Evolutionary conservation across 2,329 filamentous ascomycete species (phyloP).

Genomic region (Kalaharituber pfeilii): DNA sequence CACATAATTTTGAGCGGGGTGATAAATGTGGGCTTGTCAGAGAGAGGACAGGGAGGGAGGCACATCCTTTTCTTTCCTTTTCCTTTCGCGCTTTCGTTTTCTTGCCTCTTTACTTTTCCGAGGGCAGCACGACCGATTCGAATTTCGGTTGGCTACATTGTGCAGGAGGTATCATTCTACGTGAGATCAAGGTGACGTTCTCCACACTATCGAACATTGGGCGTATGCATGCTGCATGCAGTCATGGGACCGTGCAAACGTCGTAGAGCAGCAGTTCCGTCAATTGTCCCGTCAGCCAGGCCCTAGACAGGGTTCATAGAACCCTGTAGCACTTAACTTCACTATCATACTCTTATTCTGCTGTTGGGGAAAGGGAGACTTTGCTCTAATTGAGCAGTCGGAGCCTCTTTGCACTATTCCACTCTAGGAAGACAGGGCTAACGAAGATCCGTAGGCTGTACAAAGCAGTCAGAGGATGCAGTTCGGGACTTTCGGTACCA

Average conservation of each 20-base stretch:
- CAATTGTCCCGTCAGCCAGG: too few species aligned
- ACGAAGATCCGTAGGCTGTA: background rate
- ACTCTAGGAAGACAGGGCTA: too few species aligned
- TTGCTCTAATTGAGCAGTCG: background rate
- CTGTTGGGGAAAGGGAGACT: too few species aligned
- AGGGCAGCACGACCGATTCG: background rate
- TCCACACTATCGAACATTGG: background rate
- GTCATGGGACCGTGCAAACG: background rate
- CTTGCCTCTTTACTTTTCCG: too few species aligned
- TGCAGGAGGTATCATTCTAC: too few species aligned
- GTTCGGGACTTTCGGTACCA: background rate
- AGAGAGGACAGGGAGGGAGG: background rate
- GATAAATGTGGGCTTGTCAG: background rate
- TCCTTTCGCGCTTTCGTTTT: too few species aligned
- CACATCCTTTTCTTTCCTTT: background rate
- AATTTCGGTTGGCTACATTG: background rate
- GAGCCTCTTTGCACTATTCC: too few species aligned
- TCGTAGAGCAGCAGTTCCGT: background rate
- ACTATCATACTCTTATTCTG: too few species aligned
- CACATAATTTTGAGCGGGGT: background rate
- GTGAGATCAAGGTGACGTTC: too few species aligned
- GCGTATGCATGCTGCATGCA: background rate
- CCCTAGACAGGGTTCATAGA: too few species aligned
- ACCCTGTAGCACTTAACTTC: too few species aligned
- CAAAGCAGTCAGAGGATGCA: background rate